These are phyloP conservation scores for Sporothrix inflata DNA, from an alignment of 2,329 filamentous ascomycete species.

Conservation along the genomic window DNA sequence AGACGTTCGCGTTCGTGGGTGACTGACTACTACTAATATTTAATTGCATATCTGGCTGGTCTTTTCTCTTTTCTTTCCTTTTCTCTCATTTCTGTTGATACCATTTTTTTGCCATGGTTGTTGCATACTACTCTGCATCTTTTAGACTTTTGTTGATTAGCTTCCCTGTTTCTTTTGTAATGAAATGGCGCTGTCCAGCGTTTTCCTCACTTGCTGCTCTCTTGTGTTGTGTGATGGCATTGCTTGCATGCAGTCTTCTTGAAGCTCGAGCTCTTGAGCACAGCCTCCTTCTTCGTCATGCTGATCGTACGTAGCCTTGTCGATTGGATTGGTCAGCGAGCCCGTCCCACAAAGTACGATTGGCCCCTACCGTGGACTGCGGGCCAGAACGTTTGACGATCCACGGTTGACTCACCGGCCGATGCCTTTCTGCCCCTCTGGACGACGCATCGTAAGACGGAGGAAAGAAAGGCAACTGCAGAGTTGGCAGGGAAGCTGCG, in stretches of 20 bases:
- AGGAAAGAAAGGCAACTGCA: not conserved
- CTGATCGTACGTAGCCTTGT: not conserved
- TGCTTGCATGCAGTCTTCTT: not conserved
- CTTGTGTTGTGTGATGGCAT: not conserved
- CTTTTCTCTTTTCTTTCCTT: not conserved
- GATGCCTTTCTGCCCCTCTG: not conserved
- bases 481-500: not conserved
- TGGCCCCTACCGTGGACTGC: not conserved
- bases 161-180: not conserved
- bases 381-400: not conserved
- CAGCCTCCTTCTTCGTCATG: conserved; percentile 4
- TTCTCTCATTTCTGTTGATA: not conserved
- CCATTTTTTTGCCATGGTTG: not conserved
- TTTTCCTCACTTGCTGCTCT: not conserved
- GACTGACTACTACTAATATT: not conserved
- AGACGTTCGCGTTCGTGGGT: not conserved
- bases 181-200: not conserved
- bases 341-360: not conserved
- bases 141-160: not conserved
- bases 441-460: not conserved
- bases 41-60: conserved; percentile 6
- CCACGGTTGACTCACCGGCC: conserved; percentile 3
- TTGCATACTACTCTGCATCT: not conserved
- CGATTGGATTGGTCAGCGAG: not conserved
- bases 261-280: not conserved